phyloP scores from a whole-genome alignment of 2,329 filamentous ascomycete species.

The Fusarium tjaetaba region DNA sequence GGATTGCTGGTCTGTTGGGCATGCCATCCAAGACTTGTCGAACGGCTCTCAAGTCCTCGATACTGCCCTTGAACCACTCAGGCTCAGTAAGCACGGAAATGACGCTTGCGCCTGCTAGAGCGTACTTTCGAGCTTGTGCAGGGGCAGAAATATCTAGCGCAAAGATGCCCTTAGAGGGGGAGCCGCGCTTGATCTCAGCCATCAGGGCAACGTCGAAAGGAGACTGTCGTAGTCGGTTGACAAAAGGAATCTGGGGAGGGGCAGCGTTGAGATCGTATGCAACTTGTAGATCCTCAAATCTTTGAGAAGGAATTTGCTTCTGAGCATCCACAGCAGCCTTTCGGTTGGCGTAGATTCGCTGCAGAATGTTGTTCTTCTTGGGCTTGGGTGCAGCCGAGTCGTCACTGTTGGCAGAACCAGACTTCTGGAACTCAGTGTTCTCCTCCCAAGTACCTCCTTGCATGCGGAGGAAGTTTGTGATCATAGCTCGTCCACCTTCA shows the following conservation, averaged over 20 bases:
- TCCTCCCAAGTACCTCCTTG: constrained; percentile 92
- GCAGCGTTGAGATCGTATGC: constrained; percentile 86
- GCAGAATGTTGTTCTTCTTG: constrained; percentile 86
- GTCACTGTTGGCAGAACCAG: constrained; percentile 44
- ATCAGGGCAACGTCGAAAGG: constrained; percentile 91
- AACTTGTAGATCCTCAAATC: constrained; percentile 84
- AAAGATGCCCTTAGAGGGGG: constrained; percentile 95
- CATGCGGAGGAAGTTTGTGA: constrained; percentile 90
- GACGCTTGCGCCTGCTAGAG: constrained; percentile 91
- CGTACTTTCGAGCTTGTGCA: constrained; percentile 89
- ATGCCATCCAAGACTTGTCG: constrained; percentile 89
- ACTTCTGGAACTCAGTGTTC: constrained; percentile 68
- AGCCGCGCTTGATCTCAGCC: constrained; percentile 97
- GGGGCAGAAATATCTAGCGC: constrained; percentile 88
- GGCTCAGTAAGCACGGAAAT: constrained; percentile 99
- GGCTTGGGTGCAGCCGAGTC: constrained; percentile 43
- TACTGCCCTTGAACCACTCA: constrained; percentile 98
- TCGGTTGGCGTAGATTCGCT: constrained; percentile 88
- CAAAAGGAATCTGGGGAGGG: constrained; percentile 84
- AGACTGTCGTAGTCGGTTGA: constrained; percentile 80
- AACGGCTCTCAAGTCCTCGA: constrained; percentile 90
- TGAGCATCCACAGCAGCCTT: constrained; percentile 80
- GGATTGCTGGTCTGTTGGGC: constrained; percentile 88
- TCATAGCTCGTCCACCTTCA: constrained; percentile 86
- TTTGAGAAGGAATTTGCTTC: constrained; percentile 85